Conservation (phyloP, 306 rosid species). For the Benincasa hispida region DNA sequence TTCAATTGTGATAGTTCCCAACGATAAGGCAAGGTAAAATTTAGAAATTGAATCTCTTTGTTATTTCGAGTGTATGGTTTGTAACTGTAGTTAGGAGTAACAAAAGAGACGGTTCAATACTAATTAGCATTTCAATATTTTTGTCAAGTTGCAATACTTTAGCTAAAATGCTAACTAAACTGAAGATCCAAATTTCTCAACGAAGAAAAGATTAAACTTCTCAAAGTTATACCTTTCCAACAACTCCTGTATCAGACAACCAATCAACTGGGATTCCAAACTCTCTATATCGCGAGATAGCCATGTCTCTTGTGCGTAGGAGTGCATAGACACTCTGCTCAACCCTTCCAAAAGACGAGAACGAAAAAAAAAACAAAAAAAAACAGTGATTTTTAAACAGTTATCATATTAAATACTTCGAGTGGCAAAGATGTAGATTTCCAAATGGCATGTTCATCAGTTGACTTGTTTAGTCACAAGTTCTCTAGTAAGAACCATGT, state of each 20-base stretch:
- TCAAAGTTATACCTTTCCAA: slow-evolving; percentile 62
- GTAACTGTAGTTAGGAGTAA: neutral
- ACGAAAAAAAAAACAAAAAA: too few relatives aligned
- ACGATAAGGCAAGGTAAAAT: neutral
- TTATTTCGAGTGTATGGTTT: neutral
- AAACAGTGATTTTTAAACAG: neutral
- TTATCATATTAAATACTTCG: neutral
- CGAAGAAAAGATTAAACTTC: neutral
- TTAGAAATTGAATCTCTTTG: neutral
- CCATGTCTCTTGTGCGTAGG: slow-evolving; percentile 90
- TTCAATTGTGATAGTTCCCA: neutral
- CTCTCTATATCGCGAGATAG: slow-evolving; percentile 78
- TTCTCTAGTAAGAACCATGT: neutral
- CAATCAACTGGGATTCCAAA: slow-evolving; percentile 92
- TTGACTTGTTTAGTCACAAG: neutral
- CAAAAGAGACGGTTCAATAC: neutral
- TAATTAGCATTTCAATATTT: neutral
- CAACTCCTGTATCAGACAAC: slow-evolving; percentile 85
- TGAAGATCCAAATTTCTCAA: neutral
- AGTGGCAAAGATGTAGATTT: neutral
- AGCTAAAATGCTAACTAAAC: neutral
- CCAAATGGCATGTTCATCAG: neutral
- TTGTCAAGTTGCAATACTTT: neutral
- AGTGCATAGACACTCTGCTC: slow-evolving; percentile 91
- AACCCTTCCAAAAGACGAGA: slow-evolving; percentile 36